phyloP scores from a whole-genome alignment of 2,329 filamentous ascomycete species.

The Aspergillus luchuensis region DNA sequence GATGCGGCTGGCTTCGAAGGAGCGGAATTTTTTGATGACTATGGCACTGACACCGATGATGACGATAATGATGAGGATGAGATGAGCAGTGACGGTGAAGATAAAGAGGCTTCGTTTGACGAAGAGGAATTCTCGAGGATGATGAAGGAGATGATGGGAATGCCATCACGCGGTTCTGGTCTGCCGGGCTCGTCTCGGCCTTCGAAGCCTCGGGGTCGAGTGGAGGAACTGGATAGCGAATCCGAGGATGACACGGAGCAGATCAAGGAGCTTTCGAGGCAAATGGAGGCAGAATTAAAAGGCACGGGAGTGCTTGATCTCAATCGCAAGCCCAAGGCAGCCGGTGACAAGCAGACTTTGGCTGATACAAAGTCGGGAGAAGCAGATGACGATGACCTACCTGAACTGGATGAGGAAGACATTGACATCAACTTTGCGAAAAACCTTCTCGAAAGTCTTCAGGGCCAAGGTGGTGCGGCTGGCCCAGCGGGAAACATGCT shows the following conservation, averaged over 20 bases:
- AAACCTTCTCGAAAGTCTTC: constrained; percentile 90
- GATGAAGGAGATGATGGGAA: constrained; percentile 91
- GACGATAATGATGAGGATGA: constrained; percentile 56
- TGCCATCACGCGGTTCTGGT: constrained; percentile 51
- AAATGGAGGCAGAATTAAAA: constrained; percentile 52
- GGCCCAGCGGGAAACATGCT: constrained; percentile 88
- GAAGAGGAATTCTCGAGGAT: constrained; percentile 82
- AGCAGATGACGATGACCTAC: constrained; percentile 25
- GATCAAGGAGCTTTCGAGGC: constrained; percentile 46
- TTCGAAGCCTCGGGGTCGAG: constrained; percentile 32
- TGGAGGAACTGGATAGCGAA: constrained; percentile 53
- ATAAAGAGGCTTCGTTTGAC: constrained; percentile 76
- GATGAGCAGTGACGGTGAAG: constrained; percentile 65
- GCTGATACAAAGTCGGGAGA: constrained; percentile 34
- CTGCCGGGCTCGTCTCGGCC: constrained; percentile 24
- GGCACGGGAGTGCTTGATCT: constrained; percentile 49
- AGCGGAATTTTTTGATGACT: constrained; percentile 67
- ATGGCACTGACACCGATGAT: constrained; percentile 66
- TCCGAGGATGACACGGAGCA: constrained; percentile 63
- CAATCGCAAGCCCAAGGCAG: constrained; percentile 27
- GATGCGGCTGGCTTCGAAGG: constrained; percentile 79
- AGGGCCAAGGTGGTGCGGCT: constrained; percentile 80
- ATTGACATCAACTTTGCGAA: constrained; percentile 86
- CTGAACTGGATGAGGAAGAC: constrained; percentile 58
- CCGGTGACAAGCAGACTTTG: constrained; percentile 22